A percentile compares a stretch with the other conserved stretches of the same genome.
Evolutionary conservation across 805 yeast genomes (phyloP).

Genomic region (Zygosaccharomyces gambellarensis): DNA sequence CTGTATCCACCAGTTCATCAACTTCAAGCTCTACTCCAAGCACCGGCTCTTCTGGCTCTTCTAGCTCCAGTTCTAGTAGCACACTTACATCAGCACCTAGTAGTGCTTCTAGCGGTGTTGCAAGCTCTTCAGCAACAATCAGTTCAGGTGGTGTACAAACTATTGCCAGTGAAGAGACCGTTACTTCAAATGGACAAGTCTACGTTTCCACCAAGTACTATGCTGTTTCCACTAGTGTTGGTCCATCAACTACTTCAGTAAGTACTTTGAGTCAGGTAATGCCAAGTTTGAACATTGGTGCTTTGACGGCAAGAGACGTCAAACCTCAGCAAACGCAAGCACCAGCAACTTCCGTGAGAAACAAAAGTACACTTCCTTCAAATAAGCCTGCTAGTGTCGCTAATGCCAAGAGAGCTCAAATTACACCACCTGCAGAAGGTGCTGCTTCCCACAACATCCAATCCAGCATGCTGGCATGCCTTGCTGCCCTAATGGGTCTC

Average conservation of each 20-base stretch:
- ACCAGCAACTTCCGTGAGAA: neutral
- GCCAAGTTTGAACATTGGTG: neutral
- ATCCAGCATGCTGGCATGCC: neutral
- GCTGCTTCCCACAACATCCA: constrained; percentile 1
- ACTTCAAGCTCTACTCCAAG: neutral
- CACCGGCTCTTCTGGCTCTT: constrained; percentile 1
- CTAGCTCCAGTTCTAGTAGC: neutral
- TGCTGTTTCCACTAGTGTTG: constrained; percentile 6
- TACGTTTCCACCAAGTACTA: constrained; percentile 12
- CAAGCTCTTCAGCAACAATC: constrained; percentile 1
- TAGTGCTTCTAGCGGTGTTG: neutral
- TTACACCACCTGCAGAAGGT: neutral
- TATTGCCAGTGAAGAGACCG: constrained; percentile 8
- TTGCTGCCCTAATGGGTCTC: constrained; percentile 1
- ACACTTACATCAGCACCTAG: neutral
- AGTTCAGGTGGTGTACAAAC: neutral
- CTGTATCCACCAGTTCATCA: constrained; percentile 4
- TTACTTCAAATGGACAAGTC: constrained; percentile 10
- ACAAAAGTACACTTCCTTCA: too few species aligned
- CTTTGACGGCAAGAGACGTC: neutral
- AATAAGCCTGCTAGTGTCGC: neutral
- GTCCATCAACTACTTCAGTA: constrained; percentile 1
- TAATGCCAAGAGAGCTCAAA: neutral
- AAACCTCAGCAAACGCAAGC: neutral
- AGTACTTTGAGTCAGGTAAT: neutral